These are phyloP conservation scores for Pseudoscleropodium purum DNA, from an alignment of 225 moss, liverwort and hornwort genomes.

Conservation along the genomic window DNA sequence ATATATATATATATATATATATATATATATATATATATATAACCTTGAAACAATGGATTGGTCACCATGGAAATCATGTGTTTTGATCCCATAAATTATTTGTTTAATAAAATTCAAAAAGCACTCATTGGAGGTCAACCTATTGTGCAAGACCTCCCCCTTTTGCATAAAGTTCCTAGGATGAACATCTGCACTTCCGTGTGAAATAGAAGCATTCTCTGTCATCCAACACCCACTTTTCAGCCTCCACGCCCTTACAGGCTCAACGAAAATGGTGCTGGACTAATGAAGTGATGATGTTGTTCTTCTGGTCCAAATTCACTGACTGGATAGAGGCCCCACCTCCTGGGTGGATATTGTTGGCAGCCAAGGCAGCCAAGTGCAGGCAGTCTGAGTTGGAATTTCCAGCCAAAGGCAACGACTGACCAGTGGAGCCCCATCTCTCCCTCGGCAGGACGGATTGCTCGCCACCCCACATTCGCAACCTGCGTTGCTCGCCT, in stretches of 20 bases:
- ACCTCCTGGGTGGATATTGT: neutral
- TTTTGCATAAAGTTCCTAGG: no score
- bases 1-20: no score
- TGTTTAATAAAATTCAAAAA: neutral
- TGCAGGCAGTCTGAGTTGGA: neutral
- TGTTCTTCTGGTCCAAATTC: neutral
- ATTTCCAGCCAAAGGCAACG: neutral
- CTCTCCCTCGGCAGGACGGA: neutral
- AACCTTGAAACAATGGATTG: neutral
- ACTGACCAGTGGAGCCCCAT: neutral
- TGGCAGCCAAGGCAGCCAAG: neutral
- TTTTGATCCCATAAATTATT: neutral
- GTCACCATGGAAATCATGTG: accelerated
- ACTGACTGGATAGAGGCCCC: neutral
- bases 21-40: no score
- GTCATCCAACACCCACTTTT: neutral
- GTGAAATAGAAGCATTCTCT: neutral
- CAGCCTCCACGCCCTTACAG: accelerated
- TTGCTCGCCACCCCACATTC: constrained; percentile 16
- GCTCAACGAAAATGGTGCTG: neutral
- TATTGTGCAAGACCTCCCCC: neutral
- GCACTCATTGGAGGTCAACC: neutral
- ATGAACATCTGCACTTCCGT: neutral
- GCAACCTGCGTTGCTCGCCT: neutral
- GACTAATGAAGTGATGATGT: neutral